Conservation (phyloP, 148 eudicot genomes). For the Talinum fruticosum region DNA sequence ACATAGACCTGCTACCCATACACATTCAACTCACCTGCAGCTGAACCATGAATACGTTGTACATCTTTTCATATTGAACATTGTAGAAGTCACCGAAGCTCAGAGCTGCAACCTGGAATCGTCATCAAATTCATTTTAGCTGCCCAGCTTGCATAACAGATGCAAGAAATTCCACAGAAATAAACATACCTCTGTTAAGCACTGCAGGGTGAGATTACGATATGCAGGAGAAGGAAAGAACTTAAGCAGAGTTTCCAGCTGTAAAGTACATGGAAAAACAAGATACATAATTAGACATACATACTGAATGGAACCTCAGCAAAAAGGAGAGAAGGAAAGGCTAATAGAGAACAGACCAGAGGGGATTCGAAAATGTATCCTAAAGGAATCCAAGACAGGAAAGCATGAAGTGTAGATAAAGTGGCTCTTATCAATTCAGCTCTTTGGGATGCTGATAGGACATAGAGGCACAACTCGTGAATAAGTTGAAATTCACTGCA, state of each 20-base stretch:
- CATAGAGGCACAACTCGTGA: conserved; percentile 95
- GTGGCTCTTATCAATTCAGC: conserved; percentile 91
- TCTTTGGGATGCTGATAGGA: conserved; percentile 89
- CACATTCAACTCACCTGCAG: conserved; percentile 53
- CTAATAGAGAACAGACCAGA: conserved; percentile 54
- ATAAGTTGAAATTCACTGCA: conserved; percentile 97
- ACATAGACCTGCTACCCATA: background rate
- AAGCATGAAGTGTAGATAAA: conserved; percentile 88
- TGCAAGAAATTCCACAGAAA: background rate
- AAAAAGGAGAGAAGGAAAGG: background rate
- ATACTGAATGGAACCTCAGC: background rate
- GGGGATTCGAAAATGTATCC: conserved; percentile 98
- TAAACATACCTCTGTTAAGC: conserved; percentile 76
- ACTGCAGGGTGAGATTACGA: conserved; percentile 90
- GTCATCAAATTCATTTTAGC: conserved; percentile 8
- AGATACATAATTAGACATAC: background rate
- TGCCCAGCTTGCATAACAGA: background rate
- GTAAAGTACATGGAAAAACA: conserved; percentile 18
- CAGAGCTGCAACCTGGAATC: conserved; percentile 79
- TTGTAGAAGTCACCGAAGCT: conserved; percentile 83
- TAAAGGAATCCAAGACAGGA: conserved; percentile 97
- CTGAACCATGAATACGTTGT: conserved; percentile 74
- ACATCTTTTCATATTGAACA: conserved; percentile 77
- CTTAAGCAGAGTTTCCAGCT: conserved; percentile 87
- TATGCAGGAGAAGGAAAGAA: conserved; percentile 77